Evolutionary conservation across 129 eudicot species (phyloP).

Genomic region (Pulicaria dysenterica): DNA sequence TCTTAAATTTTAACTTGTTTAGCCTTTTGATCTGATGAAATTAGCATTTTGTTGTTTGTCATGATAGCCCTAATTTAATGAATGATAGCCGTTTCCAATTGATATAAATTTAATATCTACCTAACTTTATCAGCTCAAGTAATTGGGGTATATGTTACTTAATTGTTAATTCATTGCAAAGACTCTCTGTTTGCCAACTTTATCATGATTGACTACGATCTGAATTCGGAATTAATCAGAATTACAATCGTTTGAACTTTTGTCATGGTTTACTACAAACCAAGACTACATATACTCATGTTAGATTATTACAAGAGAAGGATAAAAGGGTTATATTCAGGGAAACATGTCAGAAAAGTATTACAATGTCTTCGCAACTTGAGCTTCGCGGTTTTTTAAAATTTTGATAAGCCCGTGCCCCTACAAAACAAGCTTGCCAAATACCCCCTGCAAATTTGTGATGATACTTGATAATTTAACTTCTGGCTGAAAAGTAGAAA

Average conservation of each 20-base stretch:
- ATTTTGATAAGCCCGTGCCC: too few relatives aligned
- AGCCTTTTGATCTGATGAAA: neutral
- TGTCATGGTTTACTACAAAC: too few relatives aligned
- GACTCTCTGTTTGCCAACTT: neutral
- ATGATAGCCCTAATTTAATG: constrained; percentile 19
- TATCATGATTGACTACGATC: neutral
- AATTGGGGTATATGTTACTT: neutral
- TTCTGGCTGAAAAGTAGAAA: neutral
- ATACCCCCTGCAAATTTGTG: neutral
- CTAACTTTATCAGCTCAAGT: neutral
- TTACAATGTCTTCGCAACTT: too few relatives aligned
- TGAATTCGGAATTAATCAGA: neutral
- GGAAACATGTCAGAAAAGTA: too few relatives aligned
- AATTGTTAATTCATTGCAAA: neutral
- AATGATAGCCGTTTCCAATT: neutral
- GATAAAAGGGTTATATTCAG: too few relatives aligned
- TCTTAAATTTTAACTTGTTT: neutral
- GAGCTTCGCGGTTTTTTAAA: too few relatives aligned
- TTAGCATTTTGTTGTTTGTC: constrained; percentile 15
- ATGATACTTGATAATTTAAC: neutral
- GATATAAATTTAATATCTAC: neutral
- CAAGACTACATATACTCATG: too few relatives aligned
- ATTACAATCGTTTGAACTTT: too few relatives aligned
- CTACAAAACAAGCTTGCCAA: too few relatives aligned
- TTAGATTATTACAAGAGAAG: too few relatives aligned